Percentiles rank a stretch among this genome's conserved stretches.
Evolutionary conservation across 1,284 basidiomycete genomes (phyloP).

Genomic region (Pseudozyma pruni): DNA sequence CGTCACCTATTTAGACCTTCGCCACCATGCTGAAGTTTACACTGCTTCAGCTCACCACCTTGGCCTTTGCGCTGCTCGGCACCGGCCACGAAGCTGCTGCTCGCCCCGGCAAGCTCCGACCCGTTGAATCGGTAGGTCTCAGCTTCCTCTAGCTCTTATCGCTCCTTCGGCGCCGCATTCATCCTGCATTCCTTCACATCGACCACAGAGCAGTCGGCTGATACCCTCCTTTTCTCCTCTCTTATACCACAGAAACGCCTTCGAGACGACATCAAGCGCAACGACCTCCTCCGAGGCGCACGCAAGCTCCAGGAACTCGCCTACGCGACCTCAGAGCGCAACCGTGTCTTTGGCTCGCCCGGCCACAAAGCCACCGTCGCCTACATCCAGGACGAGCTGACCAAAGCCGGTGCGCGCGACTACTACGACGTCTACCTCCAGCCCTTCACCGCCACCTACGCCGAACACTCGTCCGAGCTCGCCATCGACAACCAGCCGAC

Average conservation of each 20-base stretch:
- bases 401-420: constrained; percentile 9
- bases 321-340: constrained; percentile 24
- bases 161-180: no score
- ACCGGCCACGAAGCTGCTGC: constrained; percentile 18
- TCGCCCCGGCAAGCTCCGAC: constrained; percentile 17
- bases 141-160: no score
- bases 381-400: constrained; percentile 24
- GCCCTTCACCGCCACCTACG: constrained; percentile 40
- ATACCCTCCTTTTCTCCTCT: not conserved
- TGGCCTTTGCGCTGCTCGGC: constrained; percentile 27
- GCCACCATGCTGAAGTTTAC: constrained; percentile 22
- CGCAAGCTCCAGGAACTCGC: constrained; percentile 23
- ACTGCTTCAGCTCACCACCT: constrained; percentile 30
- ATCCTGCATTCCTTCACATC: not conserved
- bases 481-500: constrained; percentile 22
- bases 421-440: constrained; percentile 42
- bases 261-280: constrained; percentile 29
- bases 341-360: constrained; percentile 38
- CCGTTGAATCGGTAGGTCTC: constrained; percentile 33
- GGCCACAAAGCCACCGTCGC: constrained; percentile 39
- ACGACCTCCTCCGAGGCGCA: constrained; percentile 20
- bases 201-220: not conserved
- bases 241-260: constrained; percentile 17
- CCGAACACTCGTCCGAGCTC: constrained; percentile 24
- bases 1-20: not conserved